Conservation (phyloP, 2,329 filamentous ascomycete species). For the Alternaria sp. region DNA sequence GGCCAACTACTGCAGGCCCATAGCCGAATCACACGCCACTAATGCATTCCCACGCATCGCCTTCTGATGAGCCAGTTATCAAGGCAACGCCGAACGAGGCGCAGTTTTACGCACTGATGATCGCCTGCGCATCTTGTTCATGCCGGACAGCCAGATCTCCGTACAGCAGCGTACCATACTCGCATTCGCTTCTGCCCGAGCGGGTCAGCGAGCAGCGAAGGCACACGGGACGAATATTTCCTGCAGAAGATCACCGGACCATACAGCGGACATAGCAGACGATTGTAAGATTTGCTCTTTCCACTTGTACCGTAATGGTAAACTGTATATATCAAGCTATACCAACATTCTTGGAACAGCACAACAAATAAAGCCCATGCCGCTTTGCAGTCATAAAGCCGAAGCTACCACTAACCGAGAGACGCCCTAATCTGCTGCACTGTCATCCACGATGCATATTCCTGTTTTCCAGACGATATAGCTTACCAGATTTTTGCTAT, state of each 20-base stretch:
- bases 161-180: constrained; percentile 3
- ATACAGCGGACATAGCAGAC: not conserved
- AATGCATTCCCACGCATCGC: constrained; percentile 15
- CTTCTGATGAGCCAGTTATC: constrained; percentile 7
- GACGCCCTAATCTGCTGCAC: constrained; percentile 9
- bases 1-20: constrained; percentile 16
- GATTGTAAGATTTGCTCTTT: not conserved
- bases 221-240: not conserved
- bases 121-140: constrained; percentile 20
- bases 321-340: not conserved
- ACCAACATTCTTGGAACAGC: not conserved
- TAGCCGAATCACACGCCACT: constrained; percentile 23
- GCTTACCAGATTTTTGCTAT: not conserved
- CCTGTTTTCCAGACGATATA: constrained; percentile 10
- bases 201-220: not conserved
- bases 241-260: not conserved
- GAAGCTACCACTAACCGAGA: constrained; percentile 13
- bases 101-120: constrained; percentile 14
- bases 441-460: constrained; percentile 15
- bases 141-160: constrained; percentile 6
- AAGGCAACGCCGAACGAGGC: constrained; percentile 12
- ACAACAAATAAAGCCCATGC: constrained; percentile 12
- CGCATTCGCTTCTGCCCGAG: constrained; percentile 14
- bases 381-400: constrained; percentile 14
- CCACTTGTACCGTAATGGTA: not conserved